Evolutionary conservation across 768 basidiomycete species (phyloP).

Genomic region (Solioccasus polychromus): DNA sequence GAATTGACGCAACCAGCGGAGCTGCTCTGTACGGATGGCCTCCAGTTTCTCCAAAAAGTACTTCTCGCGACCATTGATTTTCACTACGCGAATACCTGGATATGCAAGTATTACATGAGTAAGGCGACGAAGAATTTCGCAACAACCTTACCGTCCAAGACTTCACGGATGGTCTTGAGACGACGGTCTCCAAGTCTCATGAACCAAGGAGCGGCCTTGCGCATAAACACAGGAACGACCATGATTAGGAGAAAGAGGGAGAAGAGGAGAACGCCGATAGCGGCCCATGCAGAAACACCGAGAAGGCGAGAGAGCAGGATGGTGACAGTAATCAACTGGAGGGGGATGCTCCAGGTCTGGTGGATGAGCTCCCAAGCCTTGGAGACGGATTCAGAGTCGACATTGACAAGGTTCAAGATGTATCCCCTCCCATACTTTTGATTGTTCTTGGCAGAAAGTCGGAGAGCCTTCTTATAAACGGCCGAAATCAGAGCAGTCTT

Average conservation of each 20-base stretch:
- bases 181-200: conserved; percentile 28
- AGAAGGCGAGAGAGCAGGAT: conserved; percentile 25
- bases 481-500: conserved; percentile 30
- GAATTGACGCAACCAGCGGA: conserved; percentile 24
- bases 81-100: conserved; percentile 25
- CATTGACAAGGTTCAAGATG: conserved; percentile 30
- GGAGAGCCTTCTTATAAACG: conserved; percentile 31
- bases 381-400: conserved; percentile 29
- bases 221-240: conserved; percentile 32
- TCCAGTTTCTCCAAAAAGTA: conserved; percentile 23
- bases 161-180: conserved; percentile 27
- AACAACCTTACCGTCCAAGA: conserved; percentile 22
- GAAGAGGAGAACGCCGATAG: conserved; percentile 25
- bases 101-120: not conserved
- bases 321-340: conserved; percentile 23
- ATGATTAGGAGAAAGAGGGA: conserved; percentile 25
- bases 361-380: conserved; percentile 29
- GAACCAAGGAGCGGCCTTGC: conserved; percentile 28
- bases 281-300: conserved; percentile 29
- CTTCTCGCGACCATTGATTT: conserved; percentile 27
- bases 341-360: conserved; percentile 27
- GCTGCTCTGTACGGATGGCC: conserved; percentile 23
- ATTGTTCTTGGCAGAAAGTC: conserved; percentile 24
- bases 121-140: not conserved
- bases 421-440: conserved; percentile 27